phyloP scores from a whole-genome alignment of 257 asterid genomes.

The Rauvolfia tetraphylla region DNA sequence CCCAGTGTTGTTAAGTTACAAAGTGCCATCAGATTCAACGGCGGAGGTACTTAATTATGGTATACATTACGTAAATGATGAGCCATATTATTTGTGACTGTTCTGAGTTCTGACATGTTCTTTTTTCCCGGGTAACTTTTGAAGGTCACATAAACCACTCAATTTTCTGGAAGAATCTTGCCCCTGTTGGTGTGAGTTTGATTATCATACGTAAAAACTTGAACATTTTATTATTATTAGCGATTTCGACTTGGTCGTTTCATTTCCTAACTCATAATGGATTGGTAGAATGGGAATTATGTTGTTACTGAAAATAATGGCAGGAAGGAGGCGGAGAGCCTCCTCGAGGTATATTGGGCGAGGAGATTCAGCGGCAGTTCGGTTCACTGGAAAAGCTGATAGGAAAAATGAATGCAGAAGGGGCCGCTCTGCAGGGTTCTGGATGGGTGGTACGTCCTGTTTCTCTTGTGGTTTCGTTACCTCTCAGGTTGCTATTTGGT shows the following conservation, averaged over 20 bases:
- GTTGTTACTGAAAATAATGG: neutral
- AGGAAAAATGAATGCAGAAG: slow-evolving; percentile 21
- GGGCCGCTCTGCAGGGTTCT: slow-evolving; percentile 28
- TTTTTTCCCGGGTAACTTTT: neutral
- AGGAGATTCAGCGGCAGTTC: slow-evolving; percentile 4
- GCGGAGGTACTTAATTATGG: too few species aligned
- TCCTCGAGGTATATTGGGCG: slow-evolving; percentile 15
- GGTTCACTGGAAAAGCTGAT: slow-evolving; percentile 18
- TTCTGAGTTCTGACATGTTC: neutral
- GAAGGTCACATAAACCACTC: slow-evolving; percentile 77
- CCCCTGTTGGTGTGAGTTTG: slow-evolving; percentile 53
- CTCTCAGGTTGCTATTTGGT: neutral
- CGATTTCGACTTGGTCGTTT: too few species aligned
- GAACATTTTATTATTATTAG: too few species aligned
- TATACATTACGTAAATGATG: too few species aligned
- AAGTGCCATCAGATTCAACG: slow-evolving; percentile 21
- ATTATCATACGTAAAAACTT: too few species aligned
- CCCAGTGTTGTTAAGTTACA: slow-evolving; percentile 13
- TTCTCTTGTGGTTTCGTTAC: neutral
- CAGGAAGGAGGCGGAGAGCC: slow-evolving; percentile 28
- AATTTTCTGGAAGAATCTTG: slow-evolving; percentile 86
- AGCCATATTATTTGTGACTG: neutral
- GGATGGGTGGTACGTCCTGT: slow-evolving; percentile 25
- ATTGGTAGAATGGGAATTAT: neutral
- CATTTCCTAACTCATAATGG: neutral